These are phyloP conservation scores for Sanghuangporus weigelae DNA, from an alignment of 1,284 basidiomycete genomes.

Conservation along the genomic window DNA sequence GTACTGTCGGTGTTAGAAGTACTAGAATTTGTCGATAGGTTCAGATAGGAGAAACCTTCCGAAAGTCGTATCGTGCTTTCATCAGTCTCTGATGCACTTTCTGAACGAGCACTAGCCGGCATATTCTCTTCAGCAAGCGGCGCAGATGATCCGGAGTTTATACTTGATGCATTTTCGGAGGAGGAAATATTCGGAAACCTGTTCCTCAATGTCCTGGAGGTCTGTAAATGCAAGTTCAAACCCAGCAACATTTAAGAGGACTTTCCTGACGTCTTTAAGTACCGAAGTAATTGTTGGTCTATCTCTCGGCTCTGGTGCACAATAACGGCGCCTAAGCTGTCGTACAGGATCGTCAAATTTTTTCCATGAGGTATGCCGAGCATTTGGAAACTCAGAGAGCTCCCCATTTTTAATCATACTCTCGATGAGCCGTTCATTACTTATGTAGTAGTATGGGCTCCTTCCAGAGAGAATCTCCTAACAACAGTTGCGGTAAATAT, in stretches of 20 bases:
- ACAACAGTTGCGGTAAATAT: not conserved
- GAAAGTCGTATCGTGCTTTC: too few species aligned
- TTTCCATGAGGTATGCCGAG: not conserved
- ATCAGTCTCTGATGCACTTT: too few species aligned
- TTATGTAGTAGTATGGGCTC: not conserved
- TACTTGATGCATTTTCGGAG: too few species aligned
- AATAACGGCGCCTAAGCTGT: not conserved
- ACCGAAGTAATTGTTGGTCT: not conserved
- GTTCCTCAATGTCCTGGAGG: not conserved
- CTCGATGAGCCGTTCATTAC: not conserved
- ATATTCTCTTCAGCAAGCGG: too few species aligned
- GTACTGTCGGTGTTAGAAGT: too few species aligned
- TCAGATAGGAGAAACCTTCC: too few species aligned
- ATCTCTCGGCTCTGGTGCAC: not conserved
- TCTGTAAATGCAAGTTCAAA: not conserved
- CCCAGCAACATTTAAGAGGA: not conserved
- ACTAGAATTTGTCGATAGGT: too few species aligned
- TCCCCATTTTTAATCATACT: not conserved
- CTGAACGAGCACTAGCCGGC: too few species aligned
- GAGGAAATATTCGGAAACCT: not conserved
- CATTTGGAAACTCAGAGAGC: not conserved
- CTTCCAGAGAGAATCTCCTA: constrained; percentile 5
- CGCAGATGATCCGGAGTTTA: too few species aligned
- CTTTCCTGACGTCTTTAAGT: not conserved
- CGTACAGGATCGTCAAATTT: not conserved